Evolutionary conservation across 345 rosid species (phyloP).

Genomic region (Salix suchowensis): DNA sequence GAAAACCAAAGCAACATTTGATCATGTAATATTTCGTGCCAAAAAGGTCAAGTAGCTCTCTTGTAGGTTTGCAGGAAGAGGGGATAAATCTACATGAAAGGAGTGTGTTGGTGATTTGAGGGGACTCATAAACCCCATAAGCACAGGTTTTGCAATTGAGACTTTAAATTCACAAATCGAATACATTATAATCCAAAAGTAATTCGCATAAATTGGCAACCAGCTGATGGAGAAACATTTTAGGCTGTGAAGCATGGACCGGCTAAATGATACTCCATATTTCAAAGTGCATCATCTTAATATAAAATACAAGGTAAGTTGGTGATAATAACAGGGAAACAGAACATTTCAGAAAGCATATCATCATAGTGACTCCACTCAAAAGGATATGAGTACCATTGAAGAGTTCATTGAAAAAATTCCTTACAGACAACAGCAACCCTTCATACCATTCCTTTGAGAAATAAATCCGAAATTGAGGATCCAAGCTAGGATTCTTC

Average conservation of each 20-base stretch:
- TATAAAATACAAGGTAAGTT: no score
- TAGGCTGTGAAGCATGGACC: no score
- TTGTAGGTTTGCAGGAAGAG: background rate
- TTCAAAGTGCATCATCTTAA: no score
- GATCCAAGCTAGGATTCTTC: slow-evolving; percentile 57
- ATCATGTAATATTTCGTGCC: background rate
- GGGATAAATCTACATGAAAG: background rate
- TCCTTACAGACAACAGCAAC: slow-evolving; percentile 54
- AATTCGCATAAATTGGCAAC: no score
- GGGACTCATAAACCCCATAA: no score
- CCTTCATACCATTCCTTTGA: slow-evolving; percentile 68
- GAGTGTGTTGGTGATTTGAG: background rate
- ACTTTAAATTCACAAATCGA: no score
- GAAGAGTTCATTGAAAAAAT: slow-evolving; percentile 65
- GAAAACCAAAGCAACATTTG: background rate
- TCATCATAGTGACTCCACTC: background rate
- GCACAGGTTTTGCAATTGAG: no score
- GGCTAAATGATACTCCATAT: no score
- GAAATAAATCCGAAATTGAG: slow-evolving; percentile 57
- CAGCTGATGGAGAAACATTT: no score
- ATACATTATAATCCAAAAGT: no score
- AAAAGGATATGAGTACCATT: slow-evolving; percentile 71
- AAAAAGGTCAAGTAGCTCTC: background rate
- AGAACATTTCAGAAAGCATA: background rate
- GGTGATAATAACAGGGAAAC: no score